A percentile compares a stretch with the other conserved stretches of the same genome.
Conservation (phyloP, 805 yeast species). For the Diddensiella caesifluorescens region DNA sequence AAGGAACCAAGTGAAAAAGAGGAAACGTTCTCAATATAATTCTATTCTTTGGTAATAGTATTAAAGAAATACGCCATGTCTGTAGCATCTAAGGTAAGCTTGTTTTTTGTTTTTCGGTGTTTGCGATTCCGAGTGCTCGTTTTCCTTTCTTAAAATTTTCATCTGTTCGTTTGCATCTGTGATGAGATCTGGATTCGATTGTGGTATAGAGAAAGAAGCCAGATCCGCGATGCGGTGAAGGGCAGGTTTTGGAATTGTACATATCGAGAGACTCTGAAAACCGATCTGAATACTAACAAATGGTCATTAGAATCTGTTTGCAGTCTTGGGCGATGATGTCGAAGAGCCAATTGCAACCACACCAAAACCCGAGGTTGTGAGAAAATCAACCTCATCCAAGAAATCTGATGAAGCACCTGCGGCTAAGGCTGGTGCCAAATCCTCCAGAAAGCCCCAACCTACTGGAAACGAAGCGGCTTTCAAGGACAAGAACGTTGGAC, state of each 20-base stretch:
- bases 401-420: constrained; percentile 71
- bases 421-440: constrained; percentile 47
- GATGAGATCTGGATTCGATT: no score
- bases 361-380: constrained; percentile 44
- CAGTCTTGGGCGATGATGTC: constrained; percentile 23
- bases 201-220: no score
- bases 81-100: constrained; percentile 25
- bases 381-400: constrained; percentile 77
- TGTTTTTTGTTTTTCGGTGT: no score
- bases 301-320: constrained; percentile 21
- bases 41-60: no score
- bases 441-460: constrained; percentile 41
- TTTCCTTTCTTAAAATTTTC: no score
- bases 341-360: constrained; percentile 15
- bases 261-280: no score
- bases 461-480: constrained; percentile 87
- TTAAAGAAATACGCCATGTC: constrained; percentile 16
- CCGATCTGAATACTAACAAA: not conserved
- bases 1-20: no score
- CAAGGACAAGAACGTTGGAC: constrained; percentile 69
- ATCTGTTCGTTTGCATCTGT: no score
- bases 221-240: no score
- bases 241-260: no score
- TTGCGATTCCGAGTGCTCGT: no score
- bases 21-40: no score